phyloP scores from a whole-genome alignment of 208 protist genomes.

The Acanthamoeba lenticulata region DNA sequence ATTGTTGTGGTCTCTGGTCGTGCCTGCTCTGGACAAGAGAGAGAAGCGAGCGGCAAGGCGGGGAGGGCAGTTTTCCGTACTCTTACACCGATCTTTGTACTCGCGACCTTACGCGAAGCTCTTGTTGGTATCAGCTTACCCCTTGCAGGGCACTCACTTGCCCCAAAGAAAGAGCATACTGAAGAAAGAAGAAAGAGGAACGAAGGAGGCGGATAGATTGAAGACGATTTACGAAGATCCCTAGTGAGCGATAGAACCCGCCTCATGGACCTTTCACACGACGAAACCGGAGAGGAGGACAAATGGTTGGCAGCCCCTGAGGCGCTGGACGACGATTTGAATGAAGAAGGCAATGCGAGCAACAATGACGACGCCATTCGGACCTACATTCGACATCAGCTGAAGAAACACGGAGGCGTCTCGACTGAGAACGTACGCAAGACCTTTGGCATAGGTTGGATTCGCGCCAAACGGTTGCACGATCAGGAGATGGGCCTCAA shows the following conservation, averaged over 20 bases:
- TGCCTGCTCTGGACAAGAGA: too few relatives aligned
- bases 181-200: background rate
- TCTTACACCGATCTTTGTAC: too few relatives aligned
- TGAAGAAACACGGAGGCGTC: constrained; percentile 31
- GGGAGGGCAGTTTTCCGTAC: too few relatives aligned
- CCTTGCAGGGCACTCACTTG: too few relatives aligned
- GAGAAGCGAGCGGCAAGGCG: too few relatives aligned
- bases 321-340: background rate
- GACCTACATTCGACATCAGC: constrained; percentile 4
- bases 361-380: constrained; percentile 38
- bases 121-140: too few relatives aligned
- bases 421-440: constrained; percentile 49
- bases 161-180: background rate
- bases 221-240: background rate
- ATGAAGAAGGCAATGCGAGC: background rate
- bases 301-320: background rate
- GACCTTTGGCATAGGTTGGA: constrained; percentile 47
- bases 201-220: background rate
- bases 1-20: too few relatives aligned
- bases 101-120: too few relatives aligned
- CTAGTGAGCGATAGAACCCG: background rate
- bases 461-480: constrained; percentile 19
- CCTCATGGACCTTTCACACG: too few relatives aligned
- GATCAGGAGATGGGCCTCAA: constrained; percentile 59
- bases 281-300: too few relatives aligned